Evolutionary conservation across 1,284 basidiomycete species (phyloP), one percentile per base, ranked within the genome.

Genomic region (Ustilago nuda): DNA sequence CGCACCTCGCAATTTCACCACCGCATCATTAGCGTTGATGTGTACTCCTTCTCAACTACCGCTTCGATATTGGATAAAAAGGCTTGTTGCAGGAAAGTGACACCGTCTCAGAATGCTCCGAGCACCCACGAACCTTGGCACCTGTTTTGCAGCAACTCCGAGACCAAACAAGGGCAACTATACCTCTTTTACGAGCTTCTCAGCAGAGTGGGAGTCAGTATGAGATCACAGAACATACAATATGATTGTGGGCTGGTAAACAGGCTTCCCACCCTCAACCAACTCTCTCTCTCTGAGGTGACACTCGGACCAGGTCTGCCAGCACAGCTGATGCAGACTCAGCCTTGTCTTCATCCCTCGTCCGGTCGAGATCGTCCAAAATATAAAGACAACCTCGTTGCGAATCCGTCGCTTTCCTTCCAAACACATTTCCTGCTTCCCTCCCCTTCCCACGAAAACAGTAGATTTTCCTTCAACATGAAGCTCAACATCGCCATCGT

Each of bases 401-500:
- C n/a, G n/a, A 17, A 6, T 17, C 15, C 39, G 6, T 15, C 13
- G n/a, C 39, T 15, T 41, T 17, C 36, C 36, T 37, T 37, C 23
- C 36, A 7, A 13, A 8, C 36, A 51, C 51, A 35, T 33, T 3
- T 43, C 17, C 30, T 30, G 30, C 13, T 8, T 15, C 17, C 30
- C 7, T 32, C 27, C 15, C 13, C 17, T 27, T 9, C 12, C 33
- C 15, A 27, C 12, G 19, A 15, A 8, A 39, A 33, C 39, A 19
- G 6, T 15, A 13, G n/a, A 1, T 30, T 27, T 12, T 30, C 30
- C n/a, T n/a, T 51, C 19, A 37, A 19, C 30, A 67, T 67, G 65
- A 67, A 61, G 65, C 58, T 67, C 59, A 57, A 61, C 39, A 12
- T 52, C 58, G 35, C 41, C n/a, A 51, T 59, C 35, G 55, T 67